Evolutionary conservation across 2,329 filamentous ascomycete species (phyloP).

Genomic region (Colletotrichum camelliae): DNA sequence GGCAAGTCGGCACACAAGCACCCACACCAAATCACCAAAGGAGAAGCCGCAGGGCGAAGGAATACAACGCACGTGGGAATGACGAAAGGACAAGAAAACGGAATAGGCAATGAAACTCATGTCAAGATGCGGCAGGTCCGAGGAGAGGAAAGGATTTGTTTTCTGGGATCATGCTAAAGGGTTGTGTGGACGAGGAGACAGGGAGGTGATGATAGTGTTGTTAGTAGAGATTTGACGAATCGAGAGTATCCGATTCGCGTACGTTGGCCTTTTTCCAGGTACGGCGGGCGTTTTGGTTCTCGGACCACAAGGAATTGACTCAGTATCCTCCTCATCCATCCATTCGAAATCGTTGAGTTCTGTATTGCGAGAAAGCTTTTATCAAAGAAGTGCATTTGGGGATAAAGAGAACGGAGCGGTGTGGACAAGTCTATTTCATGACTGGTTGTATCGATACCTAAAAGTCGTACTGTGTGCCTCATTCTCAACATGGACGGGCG

Average conservation of each 20-base stretch:
- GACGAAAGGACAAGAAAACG: not conserved
- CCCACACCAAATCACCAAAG: not conserved
- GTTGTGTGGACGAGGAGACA: not conserved
- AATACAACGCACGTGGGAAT: not conserved
- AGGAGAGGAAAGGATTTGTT: not conserved
- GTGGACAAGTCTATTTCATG: not conserved
- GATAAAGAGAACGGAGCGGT: not conserved
- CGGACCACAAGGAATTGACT: not conserved
- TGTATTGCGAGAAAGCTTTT: not conserved
- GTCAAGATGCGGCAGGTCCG: constrained; percentile 7
- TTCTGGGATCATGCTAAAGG: not conserved
- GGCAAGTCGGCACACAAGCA: not conserved
- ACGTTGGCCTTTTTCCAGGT: not conserved
- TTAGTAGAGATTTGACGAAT: not conserved
- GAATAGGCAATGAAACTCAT: not conserved
- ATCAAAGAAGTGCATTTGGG: not conserved
- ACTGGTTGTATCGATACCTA: not conserved
- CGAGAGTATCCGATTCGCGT: not conserved
- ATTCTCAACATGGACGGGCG: not conserved
- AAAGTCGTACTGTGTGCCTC: not conserved
- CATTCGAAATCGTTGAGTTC: not conserved
- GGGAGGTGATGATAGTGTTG: not conserved
- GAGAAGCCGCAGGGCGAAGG: not conserved
- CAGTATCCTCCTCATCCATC: not conserved
- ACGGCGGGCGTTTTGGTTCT: not conserved